Conservation (phyloP, 2,329 filamentous ascomycete species). For the Apiospora sp. region DNA sequence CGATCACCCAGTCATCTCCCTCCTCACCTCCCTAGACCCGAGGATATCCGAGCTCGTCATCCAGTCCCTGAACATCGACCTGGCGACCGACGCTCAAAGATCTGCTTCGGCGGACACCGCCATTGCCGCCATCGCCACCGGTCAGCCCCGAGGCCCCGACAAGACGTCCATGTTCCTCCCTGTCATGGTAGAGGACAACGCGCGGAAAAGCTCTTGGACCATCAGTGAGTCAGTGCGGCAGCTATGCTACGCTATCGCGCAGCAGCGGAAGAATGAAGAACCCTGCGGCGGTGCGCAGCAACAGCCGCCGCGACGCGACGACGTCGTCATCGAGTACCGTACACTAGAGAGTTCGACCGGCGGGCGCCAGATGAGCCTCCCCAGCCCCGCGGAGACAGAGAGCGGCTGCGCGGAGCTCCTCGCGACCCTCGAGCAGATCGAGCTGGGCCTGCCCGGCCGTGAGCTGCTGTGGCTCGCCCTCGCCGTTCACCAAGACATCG, state of each 20-base stretch:
- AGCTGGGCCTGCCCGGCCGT: constrained; percentile 26
- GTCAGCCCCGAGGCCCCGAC: constrained; percentile 36
- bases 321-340: constrained; percentile 48
- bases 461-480: constrained; percentile 45
- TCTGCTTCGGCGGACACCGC: constrained; percentile 33
- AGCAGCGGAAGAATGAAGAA: constrained; percentile 23
- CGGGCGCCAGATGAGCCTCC: constrained; percentile 44
- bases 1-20: constrained; percentile 36
- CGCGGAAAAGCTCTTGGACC: constrained; percentile 49
- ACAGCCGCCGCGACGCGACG: constrained; percentile 21
- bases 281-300: constrained; percentile 25
- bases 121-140: constrained; percentile 25
- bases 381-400: constrained; percentile 31
- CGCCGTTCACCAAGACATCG: constrained; percentile 47
- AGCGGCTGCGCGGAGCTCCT: constrained; percentile 37
- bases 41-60: constrained; percentile 51
- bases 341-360: constrained; percentile 41
- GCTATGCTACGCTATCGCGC: constrained; percentile 47
- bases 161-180: constrained; percentile 48
- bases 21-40: constrained; percentile 40
- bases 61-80: constrained; percentile 41
- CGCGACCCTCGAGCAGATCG: constrained; percentile 36
- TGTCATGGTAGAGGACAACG: constrained; percentile 49
- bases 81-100: constrained; percentile 39
- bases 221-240: constrained; percentile 45